Base-by-base conservation (phyloP, 2,329 filamentous ascomycete species). In the Xylaria sp. region DNA sequence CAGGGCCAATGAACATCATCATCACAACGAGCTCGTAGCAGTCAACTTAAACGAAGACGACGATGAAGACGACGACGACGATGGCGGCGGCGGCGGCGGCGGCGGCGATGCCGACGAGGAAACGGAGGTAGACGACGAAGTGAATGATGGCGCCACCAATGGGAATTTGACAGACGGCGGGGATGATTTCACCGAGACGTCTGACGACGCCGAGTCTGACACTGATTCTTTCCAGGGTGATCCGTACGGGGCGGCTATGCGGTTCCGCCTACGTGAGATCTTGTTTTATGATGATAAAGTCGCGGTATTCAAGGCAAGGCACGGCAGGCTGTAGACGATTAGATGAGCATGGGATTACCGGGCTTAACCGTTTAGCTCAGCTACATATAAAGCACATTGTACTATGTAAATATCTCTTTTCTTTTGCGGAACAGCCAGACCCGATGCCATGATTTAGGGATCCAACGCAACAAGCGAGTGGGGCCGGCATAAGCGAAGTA, bases 241-340 rank as follows among this genome's bases (percentile, higher is more conserved):
- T 5, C 73, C 77, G 34, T 65, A 62, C 19, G 62, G 63, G 16
- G 70, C 75, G 38, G 72, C 69, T 47, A 66, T 71, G 24, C 74
- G 80, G 63, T 78, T 92, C 55, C 80, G 85, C 50, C 74, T 93
- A 61, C 78, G 89, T 57, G 89, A 93, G 75, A 93, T 94, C 59
- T 72, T 92, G 58, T 93, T 91, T 71, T 92, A 91, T 65, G 90
- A 93, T 69, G 90, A 93, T 69, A 90, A 91, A 71, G 85, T 91
- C 48, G 85, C 88, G 22, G 87, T 93, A 53, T 93, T 93, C 74
- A 89, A 88, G 70, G 88, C 88, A 26, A 81, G 90, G 56, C 86
- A 90, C 71, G 85, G 82, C 17, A 71, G 68, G 63, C 65, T 79
- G 51, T 80, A 66, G 66, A 49, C 41, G 44, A 29, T 40, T 19